These are phyloP conservation scores for Hemisphaericaspora lyxosophila DNA, from an alignment of 1,139 yeast genomes.

Conservation along the genomic window DNA sequence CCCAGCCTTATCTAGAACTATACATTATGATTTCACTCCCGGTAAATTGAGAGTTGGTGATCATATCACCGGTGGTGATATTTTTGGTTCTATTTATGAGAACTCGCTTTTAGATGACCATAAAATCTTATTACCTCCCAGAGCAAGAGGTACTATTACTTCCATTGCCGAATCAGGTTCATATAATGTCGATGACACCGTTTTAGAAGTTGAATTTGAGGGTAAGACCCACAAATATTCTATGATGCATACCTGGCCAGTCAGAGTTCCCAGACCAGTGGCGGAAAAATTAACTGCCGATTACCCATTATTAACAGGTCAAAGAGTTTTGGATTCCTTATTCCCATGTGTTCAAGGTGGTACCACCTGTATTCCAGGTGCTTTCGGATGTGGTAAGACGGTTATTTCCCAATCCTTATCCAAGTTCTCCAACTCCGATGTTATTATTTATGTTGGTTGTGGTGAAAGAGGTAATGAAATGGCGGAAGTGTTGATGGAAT, in stretches of 20 bases:
- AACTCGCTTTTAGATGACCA: constrained; percentile 90
- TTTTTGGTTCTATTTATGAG: constrained; percentile 90
- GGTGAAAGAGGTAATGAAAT: constrained; percentile 98
- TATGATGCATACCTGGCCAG: constrained; percentile 99
- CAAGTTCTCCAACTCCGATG: constrained; percentile 95
- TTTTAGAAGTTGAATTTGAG: constrained; percentile 91
- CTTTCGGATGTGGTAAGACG: constrained; percentile 99
- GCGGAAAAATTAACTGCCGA: constrained; percentile 91
- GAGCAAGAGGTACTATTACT: constrained; percentile 96
- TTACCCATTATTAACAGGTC: constrained; percentile 95
- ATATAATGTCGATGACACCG: constrained; percentile 83
- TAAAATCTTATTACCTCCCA: constrained; percentile 92
- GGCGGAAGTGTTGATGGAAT: constrained; percentile 99
- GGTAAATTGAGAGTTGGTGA: constrained; percentile 83
- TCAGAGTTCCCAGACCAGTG: constrained; percentile 98
- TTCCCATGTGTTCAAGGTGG: constrained; percentile 99
- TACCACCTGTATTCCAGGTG: constrained; percentile 99
- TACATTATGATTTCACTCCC: constrained; percentile 85
- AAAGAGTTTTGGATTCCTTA: constrained; percentile 94
- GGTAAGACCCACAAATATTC: constrained; percentile 79
- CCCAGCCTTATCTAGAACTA: constrained; percentile 83
- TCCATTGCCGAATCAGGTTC: constrained; percentile 87
- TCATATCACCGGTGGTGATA: constrained; percentile 97
- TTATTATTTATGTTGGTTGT: constrained; percentile 90
- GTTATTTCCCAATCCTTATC: constrained; percentile 97